These are phyloP conservation scores for Backusella macrospora DNA, from an alignment of 192 early-diverging fungal species.

Conservation along the genomic window DNA sequence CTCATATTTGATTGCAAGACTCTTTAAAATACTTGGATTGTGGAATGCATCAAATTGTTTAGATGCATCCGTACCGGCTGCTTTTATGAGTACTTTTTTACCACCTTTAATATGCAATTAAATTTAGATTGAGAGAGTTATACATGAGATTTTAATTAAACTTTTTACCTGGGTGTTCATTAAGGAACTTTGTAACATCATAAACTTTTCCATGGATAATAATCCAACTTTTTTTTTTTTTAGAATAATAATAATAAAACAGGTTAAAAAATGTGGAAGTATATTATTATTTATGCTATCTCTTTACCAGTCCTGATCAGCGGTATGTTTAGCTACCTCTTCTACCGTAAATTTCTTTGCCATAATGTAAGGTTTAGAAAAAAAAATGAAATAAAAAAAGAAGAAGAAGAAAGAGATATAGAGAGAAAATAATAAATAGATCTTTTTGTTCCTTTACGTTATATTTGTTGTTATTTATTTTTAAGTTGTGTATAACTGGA, in stretches of 20 bases:
- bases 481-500: too few relatives aligned
- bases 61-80: conserved; percentile 78
- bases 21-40: conserved; percentile 63
- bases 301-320: conserved; percentile 36
- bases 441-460: too few relatives aligned
- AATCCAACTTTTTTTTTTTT: conserved; percentile 46
- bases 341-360: conserved; percentile 40
- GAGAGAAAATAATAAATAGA: not conserved
- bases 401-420: not conserved
- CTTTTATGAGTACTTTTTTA: conserved; percentile 76
- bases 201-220: conserved; percentile 63
- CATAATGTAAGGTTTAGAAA: conserved; percentile 20
- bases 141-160: not conserved
- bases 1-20: conserved; percentile 62
- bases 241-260: not conserved
- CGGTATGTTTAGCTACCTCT: conserved; percentile 49
- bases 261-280: not conserved
- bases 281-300: not conserved
- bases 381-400: not conserved
- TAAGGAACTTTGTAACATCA: conserved; percentile 57
- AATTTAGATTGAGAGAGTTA: not conserved
- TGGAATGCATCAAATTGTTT: conserved; percentile 91
- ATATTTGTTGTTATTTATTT: too few relatives aligned
- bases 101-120: conserved; percentile 34
- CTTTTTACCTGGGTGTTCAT: conserved; percentile 55